Percentiles rank a stretch among this genome's conserved stretches.
Evolutionary conservation across 148 eudicot genomes (phyloP).

Genomic region (Oxyria digyna): DNA sequence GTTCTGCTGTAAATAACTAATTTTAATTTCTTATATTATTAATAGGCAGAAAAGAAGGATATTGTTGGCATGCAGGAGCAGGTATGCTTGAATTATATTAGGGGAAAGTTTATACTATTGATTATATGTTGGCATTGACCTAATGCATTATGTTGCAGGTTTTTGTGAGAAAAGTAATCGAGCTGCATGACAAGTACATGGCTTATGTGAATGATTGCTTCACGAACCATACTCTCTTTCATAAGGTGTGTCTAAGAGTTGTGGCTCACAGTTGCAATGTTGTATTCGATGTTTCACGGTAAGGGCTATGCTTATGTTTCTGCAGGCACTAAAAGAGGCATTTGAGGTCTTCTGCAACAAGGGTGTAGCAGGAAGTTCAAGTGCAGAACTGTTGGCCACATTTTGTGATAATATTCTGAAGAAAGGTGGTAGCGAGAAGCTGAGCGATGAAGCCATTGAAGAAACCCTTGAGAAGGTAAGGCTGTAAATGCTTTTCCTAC

Average conservation of each 20-base stretch:
- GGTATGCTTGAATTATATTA: slow-evolving; percentile 23
- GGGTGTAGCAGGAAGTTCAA: slow-evolving; percentile 87
- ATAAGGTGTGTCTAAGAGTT: slow-evolving; percentile 67
- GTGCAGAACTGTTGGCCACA: slow-evolving; percentile 85
- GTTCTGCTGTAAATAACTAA: background rate
- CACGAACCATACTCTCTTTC: slow-evolving; percentile 68
- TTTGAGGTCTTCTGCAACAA: slow-evolving; percentile 82
- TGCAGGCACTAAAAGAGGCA: slow-evolving; percentile 79
- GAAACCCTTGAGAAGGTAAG: slow-evolving; percentile 78
- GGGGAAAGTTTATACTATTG: slow-evolving; percentile 11
- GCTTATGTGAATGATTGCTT: slow-evolving; percentile 78
- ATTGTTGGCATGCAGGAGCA: slow-evolving; percentile 68
- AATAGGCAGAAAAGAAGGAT: slow-evolving; percentile 60
- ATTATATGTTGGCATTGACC: slow-evolving; percentile 6
- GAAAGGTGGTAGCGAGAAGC: slow-evolving; percentile 89
- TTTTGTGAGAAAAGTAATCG: slow-evolving; percentile 76
- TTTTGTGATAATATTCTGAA: slow-evolving; percentile 89
- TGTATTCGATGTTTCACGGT: slow-evolving; percentile 31
- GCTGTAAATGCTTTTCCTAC: slow-evolving; percentile 23
- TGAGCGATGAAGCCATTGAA: slow-evolving; percentile 89
- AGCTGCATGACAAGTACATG: slow-evolving; percentile 83
- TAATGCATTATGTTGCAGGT: slow-evolving; percentile 23
- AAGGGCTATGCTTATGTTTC: background rate
- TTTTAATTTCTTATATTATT: background rate
- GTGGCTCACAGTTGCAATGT: background rate